Percentiles rank a stretch among this genome's conserved stretches.
These are phyloP conservation scores for Coniochaeta ligniaria DNA, from an alignment of 2,329 filamentous ascomycete species.

Conservation along the genomic window DNA sequence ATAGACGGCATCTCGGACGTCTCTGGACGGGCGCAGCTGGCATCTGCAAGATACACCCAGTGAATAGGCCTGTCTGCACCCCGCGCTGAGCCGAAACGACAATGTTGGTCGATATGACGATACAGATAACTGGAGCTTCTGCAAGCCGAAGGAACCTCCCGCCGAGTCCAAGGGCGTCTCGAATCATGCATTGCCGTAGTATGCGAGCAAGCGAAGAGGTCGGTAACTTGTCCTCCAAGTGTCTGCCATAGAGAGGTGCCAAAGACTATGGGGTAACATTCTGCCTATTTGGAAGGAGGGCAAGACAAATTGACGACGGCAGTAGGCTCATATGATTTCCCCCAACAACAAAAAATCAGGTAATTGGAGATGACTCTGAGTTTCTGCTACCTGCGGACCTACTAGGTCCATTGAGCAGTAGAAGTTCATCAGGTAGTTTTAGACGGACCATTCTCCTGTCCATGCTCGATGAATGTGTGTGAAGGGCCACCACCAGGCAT, in stretches of 20 bases:
- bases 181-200: background rate
- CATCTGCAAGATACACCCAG: background rate
- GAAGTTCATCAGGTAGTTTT: background rate
- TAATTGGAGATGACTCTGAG: background rate
- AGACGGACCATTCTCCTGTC: background rate
- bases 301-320: slow-evolving; percentile 12
- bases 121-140: background rate
- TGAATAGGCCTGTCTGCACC: background rate
- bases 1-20: background rate
- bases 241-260: background rate
- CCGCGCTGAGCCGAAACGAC: background rate
- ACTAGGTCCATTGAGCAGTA: background rate
- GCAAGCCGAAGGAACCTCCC: background rate
- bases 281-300: slow-evolving; percentile 12
- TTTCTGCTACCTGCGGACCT: background rate
- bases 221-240: background rate
- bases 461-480: background rate
- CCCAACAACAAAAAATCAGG: background rate
- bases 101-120: background rate
- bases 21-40: background rate
- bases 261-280: slow-evolving; percentile 7
- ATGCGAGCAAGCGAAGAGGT: background rate
- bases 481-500: background rate
- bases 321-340: slow-evolving; percentile 11
- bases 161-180: background rate